Evolutionary conservation across 2,329 filamentous ascomycete species (phyloP).

Genomic region (Stenocarpella maydis): DNA sequence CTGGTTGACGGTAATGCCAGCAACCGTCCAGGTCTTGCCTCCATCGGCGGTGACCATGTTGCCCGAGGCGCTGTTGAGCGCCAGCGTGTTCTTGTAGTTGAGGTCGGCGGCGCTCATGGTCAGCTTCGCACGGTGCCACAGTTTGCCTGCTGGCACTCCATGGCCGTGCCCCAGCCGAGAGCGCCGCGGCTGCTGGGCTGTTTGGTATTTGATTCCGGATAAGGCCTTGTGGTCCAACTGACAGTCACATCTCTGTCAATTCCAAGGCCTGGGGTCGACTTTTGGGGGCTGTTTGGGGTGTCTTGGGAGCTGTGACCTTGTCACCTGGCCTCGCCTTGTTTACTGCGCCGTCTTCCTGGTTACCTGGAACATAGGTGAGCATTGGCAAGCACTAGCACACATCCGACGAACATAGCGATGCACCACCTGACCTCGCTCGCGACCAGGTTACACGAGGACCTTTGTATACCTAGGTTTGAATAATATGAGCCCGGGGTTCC

Average conservation of each 20-base stretch:
- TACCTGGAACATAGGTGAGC: background rate
- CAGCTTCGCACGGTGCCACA: constrained; percentile 51
- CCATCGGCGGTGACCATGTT: constrained; percentile 42
- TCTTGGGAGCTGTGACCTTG: no score
- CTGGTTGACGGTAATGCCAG: constrained; percentile 46
- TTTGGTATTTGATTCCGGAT: background rate
- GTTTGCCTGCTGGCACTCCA: constrained; percentile 48
- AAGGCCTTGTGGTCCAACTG: background rate
- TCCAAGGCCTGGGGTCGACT: no score
- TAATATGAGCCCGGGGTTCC: background rate
- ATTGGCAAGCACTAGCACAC: background rate
- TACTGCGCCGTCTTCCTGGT: background rate
- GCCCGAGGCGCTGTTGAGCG: constrained; percentile 44
- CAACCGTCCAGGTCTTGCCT: constrained; percentile 54
- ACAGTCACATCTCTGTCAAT: no score
- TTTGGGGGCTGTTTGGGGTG: no score
- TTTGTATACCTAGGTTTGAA: no score
- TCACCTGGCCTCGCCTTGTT: background rate
- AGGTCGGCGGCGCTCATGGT: constrained; percentile 42
- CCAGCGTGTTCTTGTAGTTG: constrained; percentile 49
- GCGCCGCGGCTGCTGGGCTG: constrained; percentile 33
- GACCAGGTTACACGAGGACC: background rate
- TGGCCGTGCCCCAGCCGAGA: constrained; percentile 38
- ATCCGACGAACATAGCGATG: background rate
- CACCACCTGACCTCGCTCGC: background rate